A percentile compares a stretch with the other conserved stretches of the same genome.
These are phyloP conservation scores for Colletotrichum simmondsii DNA, from an alignment of 2,329 filamentous ascomycete species.

Conservation along the genomic window DNA sequence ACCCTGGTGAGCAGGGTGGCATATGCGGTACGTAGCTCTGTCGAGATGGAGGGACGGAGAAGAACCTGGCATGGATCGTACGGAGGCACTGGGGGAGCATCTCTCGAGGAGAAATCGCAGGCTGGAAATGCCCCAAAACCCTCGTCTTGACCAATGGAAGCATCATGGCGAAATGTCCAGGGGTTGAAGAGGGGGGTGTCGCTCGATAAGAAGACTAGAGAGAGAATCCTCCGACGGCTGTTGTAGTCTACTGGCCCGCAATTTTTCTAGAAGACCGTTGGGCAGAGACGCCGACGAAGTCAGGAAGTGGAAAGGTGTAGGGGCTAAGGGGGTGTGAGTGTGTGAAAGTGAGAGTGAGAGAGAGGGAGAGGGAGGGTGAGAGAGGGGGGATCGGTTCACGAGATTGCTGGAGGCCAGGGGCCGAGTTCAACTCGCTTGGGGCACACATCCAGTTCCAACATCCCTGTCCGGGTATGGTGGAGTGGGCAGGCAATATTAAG, in stretches of 20 bases:
- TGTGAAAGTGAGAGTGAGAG: slow-evolving; percentile 38
- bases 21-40: slow-evolving; percentile 38
- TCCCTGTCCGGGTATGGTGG: slow-evolving; percentile 34
- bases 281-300: slow-evolving; percentile 52
- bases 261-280: slow-evolving; percentile 59
- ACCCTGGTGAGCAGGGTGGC: slow-evolving; percentile 30
- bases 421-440: slow-evolving; percentile 47
- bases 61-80: slow-evolving; percentile 37
- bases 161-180: not conserved
- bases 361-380: slow-evolving; percentile 41
- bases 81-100: slow-evolving; percentile 40
- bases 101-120: slow-evolving; percentile 33
- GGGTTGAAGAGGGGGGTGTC: slow-evolving; percentile 39
- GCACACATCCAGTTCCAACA: slow-evolving; percentile 26
- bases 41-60: slow-evolving; percentile 47
- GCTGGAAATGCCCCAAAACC: slow-evolving; percentile 32
- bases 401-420: slow-evolving; percentile 55
- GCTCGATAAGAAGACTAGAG: slow-evolving; percentile 53
- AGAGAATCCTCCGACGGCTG: slow-evolving; percentile 58
- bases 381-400: slow-evolving; percentile 55
- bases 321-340: slow-evolving; percentile 38
- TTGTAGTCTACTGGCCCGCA: slow-evolving; percentile 52
- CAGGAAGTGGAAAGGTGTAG: slow-evolving; percentile 52
- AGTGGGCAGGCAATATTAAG: slow-evolving; percentile 32
- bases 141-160: slow-evolving; percentile 40